These are phyloP conservation scores for Suillus discolor DNA, from an alignment of 768 basidiomycete species.

Conservation along the genomic window DNA sequence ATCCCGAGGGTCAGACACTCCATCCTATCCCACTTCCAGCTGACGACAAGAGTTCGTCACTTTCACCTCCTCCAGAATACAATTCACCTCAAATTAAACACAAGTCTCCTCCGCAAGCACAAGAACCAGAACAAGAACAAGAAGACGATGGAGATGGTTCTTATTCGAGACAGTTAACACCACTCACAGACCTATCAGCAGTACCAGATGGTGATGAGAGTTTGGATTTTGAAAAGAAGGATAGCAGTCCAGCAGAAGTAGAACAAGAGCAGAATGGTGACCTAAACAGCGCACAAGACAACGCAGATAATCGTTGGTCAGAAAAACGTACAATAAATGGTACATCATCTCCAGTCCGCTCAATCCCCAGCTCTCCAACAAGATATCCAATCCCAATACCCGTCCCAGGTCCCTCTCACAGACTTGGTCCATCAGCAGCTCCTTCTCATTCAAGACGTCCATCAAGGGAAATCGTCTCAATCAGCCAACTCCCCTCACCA, in stretches of 20 bases:
- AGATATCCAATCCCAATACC: conserved; percentile 16
- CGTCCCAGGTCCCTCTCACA: conserved; percentile 22
- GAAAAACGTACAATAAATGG: conserved; percentile 27
- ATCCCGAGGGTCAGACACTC: conserved; percentile 17
- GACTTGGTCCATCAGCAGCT: conserved; percentile 17
- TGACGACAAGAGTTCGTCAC: conserved; percentile 54
- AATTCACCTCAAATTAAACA: conserved; percentile 37
- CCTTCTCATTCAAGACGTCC: conserved; percentile 31
- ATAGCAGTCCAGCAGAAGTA: conserved; percentile 28
- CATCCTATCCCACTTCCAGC: conserved; percentile 17
- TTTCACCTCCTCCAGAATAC: conserved; percentile 57
- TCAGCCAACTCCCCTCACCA: conserved; percentile 33
- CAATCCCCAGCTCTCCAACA: conserved; percentile 6
- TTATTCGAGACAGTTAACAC: conserved; percentile 63
- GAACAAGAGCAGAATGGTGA: conserved; percentile 24
- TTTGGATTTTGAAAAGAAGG: conserved; percentile 24
- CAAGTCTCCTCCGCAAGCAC: conserved; percentile 20
- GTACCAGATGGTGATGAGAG: conserved; percentile 58
- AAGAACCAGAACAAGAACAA: conserved; percentile 26
- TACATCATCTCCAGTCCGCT: conserved; percentile 18
- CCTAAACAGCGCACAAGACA: conserved; percentile 19
- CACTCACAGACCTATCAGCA: conserved; percentile 77
- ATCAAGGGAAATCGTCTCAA: conserved; percentile 27
- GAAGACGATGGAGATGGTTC: conserved; percentile 43
- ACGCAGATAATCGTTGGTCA: conserved; percentile 12